phyloP scores from a whole-genome alignment of 2,329 filamentous ascomycete species.

The Aschersonia sp. region DNA sequence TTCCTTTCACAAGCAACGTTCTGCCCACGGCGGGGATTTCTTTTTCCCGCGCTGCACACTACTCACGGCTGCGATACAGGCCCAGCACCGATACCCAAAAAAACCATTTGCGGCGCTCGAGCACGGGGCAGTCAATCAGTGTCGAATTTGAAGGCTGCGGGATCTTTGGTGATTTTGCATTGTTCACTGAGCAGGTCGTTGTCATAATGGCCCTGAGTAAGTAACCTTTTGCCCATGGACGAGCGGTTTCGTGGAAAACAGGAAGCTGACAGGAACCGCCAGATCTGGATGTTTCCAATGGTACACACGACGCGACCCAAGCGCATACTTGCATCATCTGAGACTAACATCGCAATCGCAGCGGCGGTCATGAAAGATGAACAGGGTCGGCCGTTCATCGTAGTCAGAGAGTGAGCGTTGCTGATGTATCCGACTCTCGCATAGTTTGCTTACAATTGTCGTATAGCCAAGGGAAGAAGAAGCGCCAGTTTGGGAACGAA shows the following conservation, averaged over 20 bases:
- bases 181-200: constrained; percentile 11
- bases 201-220: constrained; percentile 25
- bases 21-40: constrained; percentile 4
- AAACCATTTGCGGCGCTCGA: constrained; percentile 16
- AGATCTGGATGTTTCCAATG: constrained; percentile 77
- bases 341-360: constrained; percentile 14
- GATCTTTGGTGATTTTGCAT: background rate
- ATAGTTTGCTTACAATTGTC: constrained; percentile 9
- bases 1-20: background rate
- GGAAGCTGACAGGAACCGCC: constrained; percentile 12
- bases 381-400: constrained; percentile 90
- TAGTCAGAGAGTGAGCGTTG: constrained; percentile 71
- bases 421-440: background rate
- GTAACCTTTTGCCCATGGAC: constrained; percentile 2
- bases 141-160: constrained; percentile 4
- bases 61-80: constrained; percentile 5
- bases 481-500: constrained; percentile 89
- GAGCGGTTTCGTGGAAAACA: background rate
- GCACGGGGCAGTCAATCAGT: constrained; percentile 12
- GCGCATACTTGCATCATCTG: background rate
- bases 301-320: constrained; percentile 22
- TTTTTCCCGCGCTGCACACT: constrained; percentile 18
- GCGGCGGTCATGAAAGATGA: constrained; percentile 86
- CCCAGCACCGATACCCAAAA: constrained; percentile 8
- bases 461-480: constrained; percentile 85